Conservation (phyloP, 2,329 filamentous ascomycete species). For the Hypomyces rosellus region DNA sequence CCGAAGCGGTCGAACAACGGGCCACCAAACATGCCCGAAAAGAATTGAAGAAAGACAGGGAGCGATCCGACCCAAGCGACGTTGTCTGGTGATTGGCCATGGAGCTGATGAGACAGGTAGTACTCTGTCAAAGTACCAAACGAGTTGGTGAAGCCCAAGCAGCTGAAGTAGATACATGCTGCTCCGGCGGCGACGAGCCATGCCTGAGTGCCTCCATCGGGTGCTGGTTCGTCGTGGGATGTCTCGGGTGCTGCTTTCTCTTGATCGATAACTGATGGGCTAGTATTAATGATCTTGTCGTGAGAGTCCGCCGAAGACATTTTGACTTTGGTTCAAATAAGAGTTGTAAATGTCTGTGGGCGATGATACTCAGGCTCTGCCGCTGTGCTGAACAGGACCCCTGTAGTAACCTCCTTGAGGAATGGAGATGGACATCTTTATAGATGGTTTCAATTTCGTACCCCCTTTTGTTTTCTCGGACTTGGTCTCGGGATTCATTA, state of each 20-base stretch:
- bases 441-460: neutral
- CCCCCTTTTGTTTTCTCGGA: no score
- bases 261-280: neutral
- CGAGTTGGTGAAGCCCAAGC: constrained; percentile 36
- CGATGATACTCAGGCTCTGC: neutral
- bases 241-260: neutral
- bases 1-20: constrained; percentile 39
- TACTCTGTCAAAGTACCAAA: constrained; percentile 41
- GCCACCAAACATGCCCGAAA: constrained; percentile 27
- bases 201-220: constrained; percentile 30
- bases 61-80: constrained; percentile 40
- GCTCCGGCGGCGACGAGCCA: constrained; percentile 36
- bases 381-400: neutral
- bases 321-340: neutral
- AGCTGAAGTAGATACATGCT: constrained; percentile 31
- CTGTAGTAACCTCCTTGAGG: neutral
- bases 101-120: constrained; percentile 33
- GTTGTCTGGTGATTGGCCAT: constrained; percentile 21
- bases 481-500: neutral
- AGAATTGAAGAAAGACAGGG: constrained; percentile 29
- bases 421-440: neutral
- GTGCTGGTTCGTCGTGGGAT: constrained; percentile 10
- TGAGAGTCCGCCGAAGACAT: neutral
- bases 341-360: neutral
- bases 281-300: neutral